phyloP scores from a whole-genome alignment of 176 grass and related monocot genomes.

The Alopecurus myosuroides region DNA sequence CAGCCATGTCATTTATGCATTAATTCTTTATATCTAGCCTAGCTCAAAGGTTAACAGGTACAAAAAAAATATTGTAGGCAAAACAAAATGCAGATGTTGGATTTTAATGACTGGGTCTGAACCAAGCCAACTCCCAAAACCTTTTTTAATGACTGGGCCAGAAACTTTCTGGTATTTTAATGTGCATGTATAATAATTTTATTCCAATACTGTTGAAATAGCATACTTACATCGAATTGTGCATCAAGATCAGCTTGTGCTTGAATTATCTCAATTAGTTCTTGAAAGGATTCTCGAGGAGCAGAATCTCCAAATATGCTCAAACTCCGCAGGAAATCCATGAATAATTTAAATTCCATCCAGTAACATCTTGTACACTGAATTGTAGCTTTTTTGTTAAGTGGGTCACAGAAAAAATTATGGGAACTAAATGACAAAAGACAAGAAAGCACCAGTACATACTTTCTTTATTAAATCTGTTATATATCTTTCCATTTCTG shows the following conservation, averaged over 20 bases:
- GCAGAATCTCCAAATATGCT: conserved; percentile 87
- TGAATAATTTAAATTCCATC: conserved; percentile 92
- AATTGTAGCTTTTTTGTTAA: conserved; percentile 23
- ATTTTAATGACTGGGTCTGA: not conserved
- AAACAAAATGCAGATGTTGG: not conserved
- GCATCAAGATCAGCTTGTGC: conserved; percentile 91
- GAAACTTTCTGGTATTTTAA: not conserved
- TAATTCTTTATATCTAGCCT: not conserved
- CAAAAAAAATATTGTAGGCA: not conserved
- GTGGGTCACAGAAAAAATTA: not conserved
- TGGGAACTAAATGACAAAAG: not conserved
- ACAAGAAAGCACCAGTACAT: conserved; percentile 12
- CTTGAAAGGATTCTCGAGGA: conserved; percentile 82
- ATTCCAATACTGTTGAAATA: not conserved
- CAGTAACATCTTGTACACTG: conserved; percentile 97
- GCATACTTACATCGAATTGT: conserved; percentile 82
- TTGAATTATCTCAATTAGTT: conserved; percentile 99
- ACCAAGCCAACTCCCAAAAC: not conserved
- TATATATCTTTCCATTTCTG: conserved; percentile 96
- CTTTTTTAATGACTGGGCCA: not conserved
- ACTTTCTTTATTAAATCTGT: conserved; percentile 99
- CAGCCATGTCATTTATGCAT: not conserved
- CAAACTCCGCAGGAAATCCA: conserved; percentile 90
- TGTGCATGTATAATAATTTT: conserved; percentile 1
- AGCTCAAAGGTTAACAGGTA: not conserved